Base-by-base conservation (phyloP, 2,329 filamentous ascomycete genomes). In the Aspergillus ruber region DNA sequence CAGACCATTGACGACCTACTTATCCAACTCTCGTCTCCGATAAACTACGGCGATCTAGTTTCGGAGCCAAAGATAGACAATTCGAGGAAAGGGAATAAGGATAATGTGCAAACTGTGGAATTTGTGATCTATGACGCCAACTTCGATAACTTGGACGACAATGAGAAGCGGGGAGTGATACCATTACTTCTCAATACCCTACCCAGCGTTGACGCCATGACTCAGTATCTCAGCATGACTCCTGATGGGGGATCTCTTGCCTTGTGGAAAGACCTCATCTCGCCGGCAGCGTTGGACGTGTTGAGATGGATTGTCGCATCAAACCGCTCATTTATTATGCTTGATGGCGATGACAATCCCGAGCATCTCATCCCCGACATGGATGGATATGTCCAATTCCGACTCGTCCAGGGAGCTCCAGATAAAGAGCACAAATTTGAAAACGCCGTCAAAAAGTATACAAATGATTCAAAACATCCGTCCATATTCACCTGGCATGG, bases 401-500 rank as follows among this genome's bases (percentile, higher is more conserved):
- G 88, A 23, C 89, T 96, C 56, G 84, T 86, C 0, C 91, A 95
- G 73, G 90, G 90, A 7, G 85, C 88, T 0, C 89, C 89, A 0
- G 88, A 95, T 59, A 94, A 90, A 59, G 90, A 96, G 62, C 74
- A 84, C 29, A 76, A 81, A 2, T 95, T 96, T 61, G 71, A 82
- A 6, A 67, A 80, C 18, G 81, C 83, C 12, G 74, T 93, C 2
- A 71, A 74, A 33, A 20, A 65, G 13, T 51, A 56, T 6, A 64
- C 68, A 2, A 48, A 58, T 13, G 65, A 67, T 35, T 56, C 74
- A 41, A 54, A 67, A 50, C 73, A 81, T 55, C 85, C 86, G 0
- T 91, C 88, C 0, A 66, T 95, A 1, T 89, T 95, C 59, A 88
- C 87, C 0, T 95, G 86, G 84, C 90, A 96, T 64, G 90, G 90